phyloP scores from a whole-genome alignment of 441 rosid species.

The Jatropha podagrica region DNA sequence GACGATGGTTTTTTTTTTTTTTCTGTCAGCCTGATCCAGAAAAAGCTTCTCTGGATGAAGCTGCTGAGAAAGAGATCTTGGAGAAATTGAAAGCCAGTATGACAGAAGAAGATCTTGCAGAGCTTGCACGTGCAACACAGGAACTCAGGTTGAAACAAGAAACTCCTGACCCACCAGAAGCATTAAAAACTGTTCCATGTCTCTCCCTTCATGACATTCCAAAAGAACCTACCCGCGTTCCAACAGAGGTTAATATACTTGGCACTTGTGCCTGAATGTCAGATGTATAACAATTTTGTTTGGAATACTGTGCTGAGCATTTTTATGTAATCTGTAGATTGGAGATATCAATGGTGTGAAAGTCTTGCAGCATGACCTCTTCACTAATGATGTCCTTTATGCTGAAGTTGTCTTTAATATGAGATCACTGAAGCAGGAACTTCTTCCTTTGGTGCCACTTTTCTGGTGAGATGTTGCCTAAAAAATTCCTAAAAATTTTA shows the following conservation, averaged over 20 bases:
- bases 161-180: constrained; percentile 94
- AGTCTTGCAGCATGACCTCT: constrained; percentile 84
- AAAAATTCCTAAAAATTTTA: constrained; percentile 7
- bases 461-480: constrained; percentile 65
- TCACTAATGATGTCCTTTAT: constrained; percentile 89
- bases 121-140: constrained; percentile 76
- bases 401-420: constrained; percentile 81
- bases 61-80: constrained; percentile 62
- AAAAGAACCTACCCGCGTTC: constrained; percentile 70
- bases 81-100: constrained; percentile 66
- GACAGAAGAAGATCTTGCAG: constrained; percentile 88
- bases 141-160: constrained; percentile 84
- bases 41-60: constrained; percentile 78
- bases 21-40: constrained; percentile 78
- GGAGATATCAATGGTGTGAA: constrained; percentile 80
- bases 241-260: constrained; percentile 55
- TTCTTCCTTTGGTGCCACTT: constrained; percentile 80
- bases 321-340: constrained; percentile 42
- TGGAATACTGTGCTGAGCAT: constrained; percentile 19
- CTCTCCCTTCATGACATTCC: constrained; percentile 79
- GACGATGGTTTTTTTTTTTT: constrained; percentile 10
- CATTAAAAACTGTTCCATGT: constrained; percentile 73
- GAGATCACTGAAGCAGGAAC: constrained; percentile 74
- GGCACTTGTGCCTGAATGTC: constrained; percentile 11
- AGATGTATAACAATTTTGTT: neutral